phyloP scores from a whole-genome alignment of 2,329 filamentous ascomycete genomes.

The Epichloe glyceriae region DNA sequence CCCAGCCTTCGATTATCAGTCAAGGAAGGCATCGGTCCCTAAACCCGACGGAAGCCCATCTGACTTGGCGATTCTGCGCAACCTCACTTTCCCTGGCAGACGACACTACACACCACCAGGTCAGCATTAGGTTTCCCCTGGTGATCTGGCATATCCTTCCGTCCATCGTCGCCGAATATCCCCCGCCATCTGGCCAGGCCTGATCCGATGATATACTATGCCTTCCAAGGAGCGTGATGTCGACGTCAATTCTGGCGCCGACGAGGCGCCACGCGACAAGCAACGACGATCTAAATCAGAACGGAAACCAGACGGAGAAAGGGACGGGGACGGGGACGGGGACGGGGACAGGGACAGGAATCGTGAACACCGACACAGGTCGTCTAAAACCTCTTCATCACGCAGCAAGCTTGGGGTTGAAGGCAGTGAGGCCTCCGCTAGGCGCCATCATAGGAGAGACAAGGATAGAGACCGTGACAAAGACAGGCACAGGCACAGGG shows the following conservation, averaged over 20 bases:
- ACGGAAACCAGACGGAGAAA: conserved; percentile 16
- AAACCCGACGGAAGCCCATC: neutral
- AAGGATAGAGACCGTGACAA: conserved; percentile 18
- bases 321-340: conserved; percentile 11
- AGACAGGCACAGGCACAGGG: conserved; percentile 23
- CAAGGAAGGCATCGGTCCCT: conserved; percentile 2
- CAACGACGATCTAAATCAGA: conserved; percentile 26
- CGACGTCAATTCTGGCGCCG: conserved; percentile 21
- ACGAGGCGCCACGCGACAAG: conserved; percentile 28
- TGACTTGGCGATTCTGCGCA: neutral
- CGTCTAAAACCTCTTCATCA: conserved; percentile 28
- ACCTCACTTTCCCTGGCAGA: neutral
- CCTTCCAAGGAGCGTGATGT: conserved; percentile 29
- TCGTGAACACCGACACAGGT: conserved; percentile 24
- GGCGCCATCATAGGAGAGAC: conserved; percentile 20
- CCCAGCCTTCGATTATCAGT: neutral
- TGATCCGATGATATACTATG: conserved; percentile 23
- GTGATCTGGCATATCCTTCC: neutral
- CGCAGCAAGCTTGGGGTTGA: conserved; percentile 27
- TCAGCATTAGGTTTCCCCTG: neutral
- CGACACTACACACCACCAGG: neutral
- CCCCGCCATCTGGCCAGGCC: neutral
- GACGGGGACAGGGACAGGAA: conserved; percentile 15
- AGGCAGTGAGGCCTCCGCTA: conserved; percentile 26
- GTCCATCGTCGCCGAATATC: neutral